Evolutionary conservation across 2,329 filamentous ascomycete genomes (phyloP).

Genomic region (Sclerotinia nivalis): DNA sequence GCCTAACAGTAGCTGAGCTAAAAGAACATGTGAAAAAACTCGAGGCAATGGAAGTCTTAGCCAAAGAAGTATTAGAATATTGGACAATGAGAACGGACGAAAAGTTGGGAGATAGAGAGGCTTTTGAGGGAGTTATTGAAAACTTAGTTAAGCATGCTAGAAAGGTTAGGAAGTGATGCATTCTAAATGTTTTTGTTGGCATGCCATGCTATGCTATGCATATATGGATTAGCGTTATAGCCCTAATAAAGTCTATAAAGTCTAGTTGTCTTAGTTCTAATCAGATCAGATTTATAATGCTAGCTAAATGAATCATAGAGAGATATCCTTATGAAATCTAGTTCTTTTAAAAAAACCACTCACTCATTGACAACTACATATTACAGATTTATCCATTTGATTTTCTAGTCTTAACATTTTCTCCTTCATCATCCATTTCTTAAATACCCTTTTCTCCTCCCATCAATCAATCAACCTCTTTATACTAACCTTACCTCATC

Average conservation of each 20-base stretch:
- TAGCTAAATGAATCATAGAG: background rate
- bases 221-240: background rate
- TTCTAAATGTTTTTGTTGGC: too few species aligned
- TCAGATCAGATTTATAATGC: background rate
- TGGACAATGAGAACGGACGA: constrained; percentile 87
- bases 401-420: too few species aligned
- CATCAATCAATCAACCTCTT: too few species aligned
- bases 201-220: background rate
- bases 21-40: constrained; percentile 68
- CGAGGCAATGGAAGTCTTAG: constrained; percentile 67
- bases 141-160: constrained; percentile 90
- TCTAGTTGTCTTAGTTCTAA: background rate
- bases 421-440: too few species aligned
- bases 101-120: constrained; percentile 85
- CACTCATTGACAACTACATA: too few species aligned
- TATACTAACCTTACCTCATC: too few species aligned
- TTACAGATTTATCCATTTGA: too few species aligned
- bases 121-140: constrained; percentile 95
- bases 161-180: constrained; percentile 70
- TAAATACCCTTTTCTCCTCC: too few species aligned
- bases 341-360: background rate
- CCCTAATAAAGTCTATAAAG: background rate
- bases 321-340: background rate
- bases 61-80: constrained; percentile 78
- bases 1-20: constrained; percentile 78